Evolutionary conservation across 2,329 filamentous ascomycete genomes (phyloP).

Genomic region (Colletotrichum tropicicola): DNA sequence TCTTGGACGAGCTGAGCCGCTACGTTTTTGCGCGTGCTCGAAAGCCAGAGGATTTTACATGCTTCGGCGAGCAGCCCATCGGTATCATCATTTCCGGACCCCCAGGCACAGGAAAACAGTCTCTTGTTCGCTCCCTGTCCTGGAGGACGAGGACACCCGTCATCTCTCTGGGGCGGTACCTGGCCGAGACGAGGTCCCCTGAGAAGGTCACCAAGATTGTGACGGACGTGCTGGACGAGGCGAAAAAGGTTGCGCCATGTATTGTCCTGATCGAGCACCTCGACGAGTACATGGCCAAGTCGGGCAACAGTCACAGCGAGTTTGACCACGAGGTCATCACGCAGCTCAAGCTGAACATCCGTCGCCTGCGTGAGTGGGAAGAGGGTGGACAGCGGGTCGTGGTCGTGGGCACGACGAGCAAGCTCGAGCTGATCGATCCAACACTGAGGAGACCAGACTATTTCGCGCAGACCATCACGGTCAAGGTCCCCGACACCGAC

Average conservation of each 20-base stretch:
- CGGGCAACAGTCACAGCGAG: slow-evolving; percentile 83
- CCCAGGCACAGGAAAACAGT: slow-evolving; percentile 82
- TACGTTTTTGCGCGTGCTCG: slow-evolving; percentile 16
- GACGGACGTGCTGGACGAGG: slow-evolving; percentile 71
- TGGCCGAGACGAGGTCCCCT: slow-evolving; percentile 39
- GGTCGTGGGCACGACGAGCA: slow-evolving; percentile 90
- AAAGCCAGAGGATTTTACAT: slow-evolving; percentile 12
- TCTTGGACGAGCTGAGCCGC: slow-evolving; percentile 9
- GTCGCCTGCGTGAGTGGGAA: slow-evolving; percentile 77
- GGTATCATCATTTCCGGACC: slow-evolving; percentile 83
- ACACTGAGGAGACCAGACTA: slow-evolving; percentile 77
- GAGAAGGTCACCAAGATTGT: slow-evolving; percentile 51
- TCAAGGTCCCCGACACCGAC: slow-evolving; percentile 84
- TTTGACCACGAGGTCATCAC: slow-evolving; percentile 90
- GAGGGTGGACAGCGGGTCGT: slow-evolving; percentile 81
- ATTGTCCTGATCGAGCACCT: slow-evolving; percentile 93
- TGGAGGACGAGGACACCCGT: slow-evolving; percentile 78
- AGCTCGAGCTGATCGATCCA: slow-evolving; percentile 86
- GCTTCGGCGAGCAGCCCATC: slow-evolving; percentile 51
- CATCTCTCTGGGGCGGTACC: slow-evolving; percentile 59
- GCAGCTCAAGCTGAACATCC: slow-evolving; percentile 88
- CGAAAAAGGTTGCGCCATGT: slow-evolving; percentile 85
- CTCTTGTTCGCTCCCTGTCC: slow-evolving; percentile 78
- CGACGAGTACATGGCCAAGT: slow-evolving; percentile 83
- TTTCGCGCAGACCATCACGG: slow-evolving; percentile 86